Evolutionary conservation across 768 basidiomycete genomes (phyloP), one percentile per base, ranked within the genome.

Genomic region (Mycena belliarum): DNA sequence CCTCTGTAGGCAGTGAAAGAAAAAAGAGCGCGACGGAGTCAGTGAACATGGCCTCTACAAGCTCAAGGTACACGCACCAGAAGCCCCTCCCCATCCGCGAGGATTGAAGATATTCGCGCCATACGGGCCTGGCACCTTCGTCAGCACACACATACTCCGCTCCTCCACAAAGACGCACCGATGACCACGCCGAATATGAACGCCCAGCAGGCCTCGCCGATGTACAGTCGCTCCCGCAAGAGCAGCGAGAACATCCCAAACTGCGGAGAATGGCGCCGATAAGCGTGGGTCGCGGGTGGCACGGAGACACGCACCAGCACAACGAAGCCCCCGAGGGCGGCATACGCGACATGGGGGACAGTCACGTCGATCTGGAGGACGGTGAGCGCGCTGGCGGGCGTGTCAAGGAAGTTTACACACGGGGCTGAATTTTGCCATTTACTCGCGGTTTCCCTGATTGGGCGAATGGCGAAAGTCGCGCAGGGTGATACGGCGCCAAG

Each of bases 181-280:
- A 96, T 87, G 63, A 95, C 88, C 67, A 98, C 89, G 14, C 94
- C 93, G 66, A 96, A 93, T 32, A 96, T 70, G 65, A 97, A 97
- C 0, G 96, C 95, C 85, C 93, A 92, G 63, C 91, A 91, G 15
- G 97, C 95, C 80, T 99, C 97, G 59, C 97, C 97, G 56, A 98
- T 86, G 70, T 97, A 63, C 14, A 63, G 55, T 76, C 82, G 86
- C 76, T 95, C 93, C 68, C 95, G 88, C 65, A 98, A 82, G 64
- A 98, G 84, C 7, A 95, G 80, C 3, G 93, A 94, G 75, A 95
- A 92, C 92, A 96, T 94, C 71, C 93, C 93, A 73, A 96, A 97
- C 91, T 94, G 8, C 48, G 37, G 56, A 40, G 28, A 25, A 33
- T 23, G 21, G 23, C 23, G 24, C 24, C n/a, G n/a, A 28, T 21